Percentiles rank a stretch among this genome's conserved stretches.
Evolutionary conservation across 1,139 yeast species (phyloP).

Genomic region (Kurtzmaniella natalensis): DNA sequence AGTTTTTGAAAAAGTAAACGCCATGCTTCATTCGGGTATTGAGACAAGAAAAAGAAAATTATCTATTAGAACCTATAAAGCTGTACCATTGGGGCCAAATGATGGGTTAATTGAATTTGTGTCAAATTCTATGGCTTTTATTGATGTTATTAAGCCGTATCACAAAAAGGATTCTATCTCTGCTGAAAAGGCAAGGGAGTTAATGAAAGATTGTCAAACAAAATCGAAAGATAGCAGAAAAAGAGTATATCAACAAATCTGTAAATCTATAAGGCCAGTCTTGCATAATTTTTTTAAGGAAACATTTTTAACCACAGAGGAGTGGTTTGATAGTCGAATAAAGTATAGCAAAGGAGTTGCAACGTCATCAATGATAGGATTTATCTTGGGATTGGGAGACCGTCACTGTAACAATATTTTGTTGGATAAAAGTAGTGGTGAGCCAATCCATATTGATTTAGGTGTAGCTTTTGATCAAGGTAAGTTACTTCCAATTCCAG

Average conservation of each 20-base stretch:
- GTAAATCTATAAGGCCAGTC: constrained; percentile 57
- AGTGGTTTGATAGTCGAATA: constrained; percentile 68
- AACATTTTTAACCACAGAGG: constrained; percentile 59
- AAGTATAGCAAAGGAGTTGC: constrained; percentile 79
- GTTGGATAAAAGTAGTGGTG: constrained; percentile 76
- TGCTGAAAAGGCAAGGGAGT: constrained; percentile 55
- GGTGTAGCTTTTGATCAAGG: constrained; percentile 98
- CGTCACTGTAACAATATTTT: constrained; percentile 89
- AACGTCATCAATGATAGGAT: constrained; percentile 80
- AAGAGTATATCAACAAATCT: constrained; percentile 47
- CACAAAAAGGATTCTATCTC: constrained; percentile 47
- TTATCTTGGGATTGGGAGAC: constrained; percentile 89
- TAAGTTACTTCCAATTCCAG: constrained; percentile 77
- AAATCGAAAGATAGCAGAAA: constrained; percentile 44
- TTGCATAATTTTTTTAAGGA: constrained; percentile 68
- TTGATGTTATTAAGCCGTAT: constrained; percentile 60
- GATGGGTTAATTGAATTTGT: constrained; percentile 93
- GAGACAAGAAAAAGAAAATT: constrained; percentile 55
- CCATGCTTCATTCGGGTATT: constrained; percentile 54
- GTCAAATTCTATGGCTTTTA: constrained; percentile 65
- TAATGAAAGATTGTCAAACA: constrained; percentile 58
- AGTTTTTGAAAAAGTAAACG: constrained; percentile 83
- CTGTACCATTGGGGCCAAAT: constrained; percentile 82
- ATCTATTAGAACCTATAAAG: constrained; percentile 77
- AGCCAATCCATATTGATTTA: constrained; percentile 90